Evolutionary conservation across 2,329 filamentous ascomycete species (phyloP).

Genomic region (Blumeriella jaapii): DNA sequence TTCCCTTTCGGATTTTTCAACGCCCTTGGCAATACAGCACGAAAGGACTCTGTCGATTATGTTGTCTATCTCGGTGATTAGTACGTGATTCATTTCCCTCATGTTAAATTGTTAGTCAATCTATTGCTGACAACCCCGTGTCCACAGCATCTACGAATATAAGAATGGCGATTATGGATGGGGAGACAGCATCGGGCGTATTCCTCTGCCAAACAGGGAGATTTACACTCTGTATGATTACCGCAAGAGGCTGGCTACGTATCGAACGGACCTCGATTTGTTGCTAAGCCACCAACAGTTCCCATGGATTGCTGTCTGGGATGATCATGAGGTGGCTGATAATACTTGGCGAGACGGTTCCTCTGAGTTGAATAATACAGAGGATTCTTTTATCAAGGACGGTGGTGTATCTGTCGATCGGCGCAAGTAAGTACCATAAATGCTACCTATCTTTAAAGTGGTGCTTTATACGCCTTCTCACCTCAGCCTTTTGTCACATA

Average conservation of each 20-base stretch:
- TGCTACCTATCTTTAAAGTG: too few species aligned
- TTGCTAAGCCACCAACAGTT: slow-evolving; percentile 42
- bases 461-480: neutral
- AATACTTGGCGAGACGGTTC: slow-evolving; percentile 55
- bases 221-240: slow-evolving; percentile 45
- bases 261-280: slow-evolving; percentile 51
- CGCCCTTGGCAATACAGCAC: slow-evolving; percentile 44
- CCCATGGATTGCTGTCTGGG: slow-evolving; percentile 54
- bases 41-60: slow-evolving; percentile 49
- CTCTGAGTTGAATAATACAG: slow-evolving; percentile 51
- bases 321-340: slow-evolving; percentile 51
- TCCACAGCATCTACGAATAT: slow-evolving; percentile 58
- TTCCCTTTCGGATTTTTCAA: slow-evolving; percentile 51
- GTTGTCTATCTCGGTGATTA: slow-evolving; percentile 49
- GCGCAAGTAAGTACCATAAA: slow-evolving; percentile 38
- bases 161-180: slow-evolving; percentile 37
- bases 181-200: slow-evolving; percentile 39
- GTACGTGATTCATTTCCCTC: too few species aligned
- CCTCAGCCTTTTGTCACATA: neutral
- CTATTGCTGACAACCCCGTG: too few species aligned
- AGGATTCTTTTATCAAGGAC: slow-evolving; percentile 49
- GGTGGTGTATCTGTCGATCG: slow-evolving; percentile 53
- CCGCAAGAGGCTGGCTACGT: slow-evolving; percentile 44
- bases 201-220: slow-evolving; percentile 38
- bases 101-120: too few species aligned